A percentile compares a stretch with the other conserved stretches of the same genome.
Evolutionary conservation across 2,329 filamentous ascomycete genomes (phyloP).

Genomic region (Fusarium sp.): DNA sequence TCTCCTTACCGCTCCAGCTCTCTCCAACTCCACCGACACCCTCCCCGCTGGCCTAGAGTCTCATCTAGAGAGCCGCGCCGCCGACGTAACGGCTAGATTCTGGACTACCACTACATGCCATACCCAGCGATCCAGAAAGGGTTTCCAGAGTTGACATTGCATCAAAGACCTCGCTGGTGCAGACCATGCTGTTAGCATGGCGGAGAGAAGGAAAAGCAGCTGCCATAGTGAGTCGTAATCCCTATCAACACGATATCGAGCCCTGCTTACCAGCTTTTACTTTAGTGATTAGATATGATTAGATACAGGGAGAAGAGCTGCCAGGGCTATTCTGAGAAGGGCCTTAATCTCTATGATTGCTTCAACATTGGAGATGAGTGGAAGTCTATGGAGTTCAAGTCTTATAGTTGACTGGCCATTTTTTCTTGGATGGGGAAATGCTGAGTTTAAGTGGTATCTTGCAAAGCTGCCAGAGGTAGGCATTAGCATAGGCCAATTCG

Average conservation of each 20-base stretch:
- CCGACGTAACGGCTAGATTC: neutral
- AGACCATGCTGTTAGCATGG: neutral
- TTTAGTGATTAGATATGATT: neutral
- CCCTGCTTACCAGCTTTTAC: neutral
- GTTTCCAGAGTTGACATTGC: neutral
- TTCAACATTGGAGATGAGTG: neutral
- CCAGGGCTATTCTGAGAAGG: neutral
- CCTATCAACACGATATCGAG: rapidly evolving
- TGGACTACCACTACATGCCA: neutral
- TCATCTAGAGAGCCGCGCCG: neutral
- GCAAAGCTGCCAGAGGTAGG: no score
- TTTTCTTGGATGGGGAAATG: neutral
- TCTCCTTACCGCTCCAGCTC: neutral
- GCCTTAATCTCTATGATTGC: neutral
- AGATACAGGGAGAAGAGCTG: neutral
- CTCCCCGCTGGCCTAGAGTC: neutral
- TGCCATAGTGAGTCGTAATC: neutral
- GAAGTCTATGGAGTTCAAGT: neutral
- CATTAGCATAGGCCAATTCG: no score
- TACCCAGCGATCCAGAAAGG: neutral
- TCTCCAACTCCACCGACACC: neutral
- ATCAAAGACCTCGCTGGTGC: neutral
- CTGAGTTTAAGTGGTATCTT: neutral
- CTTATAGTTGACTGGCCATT: neutral
- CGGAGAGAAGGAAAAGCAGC: neutral